Evolutionary conservation across 768 basidiomycete genomes (phyloP), one percentile per base, ranked within the genome.

Genomic region (Suillus subalutaceus): DNA sequence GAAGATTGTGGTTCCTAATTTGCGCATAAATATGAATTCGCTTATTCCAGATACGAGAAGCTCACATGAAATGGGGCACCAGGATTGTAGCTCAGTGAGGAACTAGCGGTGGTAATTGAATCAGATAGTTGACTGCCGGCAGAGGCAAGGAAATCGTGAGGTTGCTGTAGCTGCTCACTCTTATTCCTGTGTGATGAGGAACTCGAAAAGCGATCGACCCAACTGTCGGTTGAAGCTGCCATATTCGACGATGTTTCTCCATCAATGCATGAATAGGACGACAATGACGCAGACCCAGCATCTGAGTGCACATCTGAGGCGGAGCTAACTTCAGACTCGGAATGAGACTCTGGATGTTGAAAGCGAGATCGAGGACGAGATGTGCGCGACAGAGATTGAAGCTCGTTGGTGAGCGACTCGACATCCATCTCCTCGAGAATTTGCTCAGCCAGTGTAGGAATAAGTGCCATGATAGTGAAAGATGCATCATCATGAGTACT

Each of bases 401-500:
- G 72, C 68, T 83, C 89, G 18, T 82, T 75, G 0, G 90, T 93
- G 15, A 92, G 77, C 0, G 80, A 80, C 68, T 94, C 93, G 20
- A 94, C 90, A 68, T 94, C 88, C 86, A 94, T 90, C 38, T 85
- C 86, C 30, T 82, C 79, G n/a, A 91, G 77, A 15, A 94, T 81
- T 67, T 89, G 87, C 16, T 84, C 79, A 7, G 86, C 83, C 20
- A 94, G 82, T 1, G 89, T 88, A 2, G 90, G 88, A 20, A 93
- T 76, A 48, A 90, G 82, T 0, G 90, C 88, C 73, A 91, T 86
- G 58, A 90, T 80, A 0, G 91, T 94, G 72, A 88, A 96, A 8
- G 90, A 86, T 30, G 86, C 83, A 72, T 95, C 90, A 66, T 92
- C 87, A 69, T 91, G 89, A 32, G 89, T 93, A 68, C 91, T 88